A percentile compares a stretch with the other conserved stretches of the same genome.
Evolutionary conservation across 148 eudicot genomes (phyloP).

Genomic region (Amaranthus palmeri): DNA sequence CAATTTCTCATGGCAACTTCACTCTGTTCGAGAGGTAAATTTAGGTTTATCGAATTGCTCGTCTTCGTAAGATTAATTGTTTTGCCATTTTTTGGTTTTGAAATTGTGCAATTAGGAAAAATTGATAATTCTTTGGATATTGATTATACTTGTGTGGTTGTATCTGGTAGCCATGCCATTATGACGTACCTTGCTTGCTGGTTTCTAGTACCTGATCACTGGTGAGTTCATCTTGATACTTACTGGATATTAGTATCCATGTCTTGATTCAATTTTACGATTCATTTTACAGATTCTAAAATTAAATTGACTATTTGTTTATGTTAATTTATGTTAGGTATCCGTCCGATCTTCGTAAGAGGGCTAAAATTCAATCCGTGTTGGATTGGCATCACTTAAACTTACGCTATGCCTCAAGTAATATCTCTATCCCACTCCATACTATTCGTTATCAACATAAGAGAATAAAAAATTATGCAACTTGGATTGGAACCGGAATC

Average conservation of each 20-base stretch:
- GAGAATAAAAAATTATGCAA: too few relatives aligned
- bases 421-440: background rate
- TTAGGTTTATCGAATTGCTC: too few relatives aligned
- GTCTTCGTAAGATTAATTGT: too few relatives aligned
- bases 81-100: too few relatives aligned
- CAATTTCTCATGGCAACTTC: slow-evolving; percentile 28
- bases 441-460: background rate
- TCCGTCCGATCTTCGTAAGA: slow-evolving; percentile 28
- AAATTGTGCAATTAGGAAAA: too few relatives aligned
- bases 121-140: background rate
- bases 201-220: slow-evolving; percentile 30
- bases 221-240: slow-evolving; percentile 17
- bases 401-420: slow-evolving; percentile 36
- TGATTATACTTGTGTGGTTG: background rate
- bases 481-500: too few relatives aligned
- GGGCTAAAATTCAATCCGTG: slow-evolving; percentile 30
- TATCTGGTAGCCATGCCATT: slow-evolving; percentile 28
- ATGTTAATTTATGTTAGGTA: slow-evolving; percentile 17
- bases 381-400: slow-evolving; percentile 41
- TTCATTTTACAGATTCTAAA: too few relatives aligned
- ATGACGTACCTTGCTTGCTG: slow-evolving; percentile 30
- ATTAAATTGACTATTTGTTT: background rate
- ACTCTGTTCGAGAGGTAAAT: slow-evolving; percentile 31
- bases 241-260: background rate
- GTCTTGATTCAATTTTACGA: background rate